Evolutionary conservation across 345 rosid species (phyloP), one percentile per base, ranked within the genome.

Genomic region (Salix viminalis): DNA sequence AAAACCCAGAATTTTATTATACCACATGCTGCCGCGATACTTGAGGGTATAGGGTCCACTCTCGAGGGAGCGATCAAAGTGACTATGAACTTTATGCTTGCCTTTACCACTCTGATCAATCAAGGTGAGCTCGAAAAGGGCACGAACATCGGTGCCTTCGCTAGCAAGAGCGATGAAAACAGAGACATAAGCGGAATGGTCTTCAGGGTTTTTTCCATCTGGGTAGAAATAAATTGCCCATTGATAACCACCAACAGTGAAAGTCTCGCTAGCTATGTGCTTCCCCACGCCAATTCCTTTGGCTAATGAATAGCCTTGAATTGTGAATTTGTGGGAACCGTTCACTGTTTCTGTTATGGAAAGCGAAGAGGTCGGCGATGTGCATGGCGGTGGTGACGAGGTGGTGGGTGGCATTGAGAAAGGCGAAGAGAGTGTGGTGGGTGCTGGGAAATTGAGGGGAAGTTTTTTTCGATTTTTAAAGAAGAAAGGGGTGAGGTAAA

Each of bases 21-120:
- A 92, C 98, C 98, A 94, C 97, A 94, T 94, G 90, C 94, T 90
- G 0, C 97, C 99, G 54, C 92, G 92, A 75, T 90, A 95, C 88
- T 95, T 93, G 72, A 95, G 96, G 1, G 97, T 89, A 75, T 95
- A 93, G 26, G 97, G 97, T 2, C 99, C 97, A 65, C 97, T 89
- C 82, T 93, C 97, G 52, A 93, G 94, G 70, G 94, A 86, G 19
- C 97, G 96, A 83, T 91, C 94, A 68, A 95, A 93, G 76, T 95
- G 97, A 82, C 94, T 91, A 77, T 93, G 97, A 32, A 95, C 94
- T 79, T 95, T 95, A 78, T 95, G 97, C 69, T 89, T 89, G 42
- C 89, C 97, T 78, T 88, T 90, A 2, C 97, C 97, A 74, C 92
- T 93, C 80, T 95, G 97, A 80, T 95, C 96, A 64, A 90, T 70